Evolutionary conservation across 495 filamentous ascomycete genomes (phyloP).

Genomic region (Wilcoxina mikolae): DNA sequence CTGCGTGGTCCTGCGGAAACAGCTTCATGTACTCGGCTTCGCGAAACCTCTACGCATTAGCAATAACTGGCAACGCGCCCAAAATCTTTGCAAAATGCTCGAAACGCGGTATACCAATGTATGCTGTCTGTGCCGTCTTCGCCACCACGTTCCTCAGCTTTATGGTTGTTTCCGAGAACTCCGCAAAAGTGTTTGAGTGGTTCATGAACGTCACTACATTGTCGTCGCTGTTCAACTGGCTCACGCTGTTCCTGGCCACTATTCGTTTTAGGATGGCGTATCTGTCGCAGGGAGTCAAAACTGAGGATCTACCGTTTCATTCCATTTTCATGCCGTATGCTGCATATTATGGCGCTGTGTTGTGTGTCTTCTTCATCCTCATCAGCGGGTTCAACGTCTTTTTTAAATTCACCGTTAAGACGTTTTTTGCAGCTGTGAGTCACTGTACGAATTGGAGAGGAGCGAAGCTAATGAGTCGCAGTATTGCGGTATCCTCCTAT

Average conservation of each 20-base stretch:
- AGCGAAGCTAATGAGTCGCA: constrained; percentile 30
- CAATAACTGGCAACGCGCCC: constrained; percentile 43
- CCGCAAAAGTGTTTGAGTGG: constrained; percentile 25
- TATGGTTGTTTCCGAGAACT: constrained; percentile 16
- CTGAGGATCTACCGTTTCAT: constrained; percentile 16
- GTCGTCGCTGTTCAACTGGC: constrained; percentile 22
- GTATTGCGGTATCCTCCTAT: constrained; percentile 48
- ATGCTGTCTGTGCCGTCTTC: background rate
- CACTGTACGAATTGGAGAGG: background rate
- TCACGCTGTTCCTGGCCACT: constrained; percentile 21
- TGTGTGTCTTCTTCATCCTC: constrained; percentile 18
- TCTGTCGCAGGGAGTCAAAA: constrained; percentile 14
- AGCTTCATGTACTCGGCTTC: constrained; percentile 45
- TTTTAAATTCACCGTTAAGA: constrained; percentile 13
- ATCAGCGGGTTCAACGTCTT: constrained; percentile 26
- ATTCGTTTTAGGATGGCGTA: constrained; percentile 23
- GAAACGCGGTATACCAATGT: constrained; percentile 41
- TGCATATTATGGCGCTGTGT: constrained; percentile 20
- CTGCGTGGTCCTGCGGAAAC: constrained; percentile 53
- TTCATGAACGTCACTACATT: constrained; percentile 25
- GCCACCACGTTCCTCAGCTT: constrained; percentile 11
- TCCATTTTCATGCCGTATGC: constrained; percentile 21
- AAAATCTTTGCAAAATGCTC: constrained; percentile 43
- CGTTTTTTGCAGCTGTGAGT: constrained; percentile 18
- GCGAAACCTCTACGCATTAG: constrained; percentile 41